Base-by-base conservation (phyloP, 2,329 filamentous ascomycete species). In the Corinectria fuckeliana region DNA sequence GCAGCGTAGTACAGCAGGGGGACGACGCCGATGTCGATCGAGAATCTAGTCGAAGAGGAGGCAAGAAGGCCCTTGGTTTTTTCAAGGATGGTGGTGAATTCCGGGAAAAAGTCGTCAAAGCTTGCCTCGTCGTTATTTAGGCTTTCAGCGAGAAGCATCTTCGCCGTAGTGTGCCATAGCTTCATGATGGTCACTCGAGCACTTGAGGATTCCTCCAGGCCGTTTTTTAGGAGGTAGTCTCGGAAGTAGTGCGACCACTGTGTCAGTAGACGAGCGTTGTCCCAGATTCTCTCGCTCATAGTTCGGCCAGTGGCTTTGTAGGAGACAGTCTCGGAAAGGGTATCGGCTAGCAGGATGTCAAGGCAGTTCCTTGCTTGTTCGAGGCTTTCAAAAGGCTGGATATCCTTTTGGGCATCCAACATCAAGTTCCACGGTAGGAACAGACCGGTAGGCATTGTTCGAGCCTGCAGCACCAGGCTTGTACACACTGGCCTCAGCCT, bases 1-100 rank as follows among this genome's bases (percentile, higher is more conserved):
- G 47, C 62, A 9, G 59, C 57, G 25, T 64, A 65, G 45, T 63
- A 66, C 4, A 66, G 14, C 14, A 65, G 28, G 1, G 62, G 60
- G 5, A 63, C 57, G 6, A 63, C 41, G 0, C 60, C 57, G 9
- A 63, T 63, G 2, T 61, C 60, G 8, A 65, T 39, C 0, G 58
- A 61, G 25, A 63, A 60, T 26, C 38, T 34, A 4, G 30, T 58
- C 7, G 57, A 51, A 0, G 50, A 52, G 3, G 39, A 58, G 1
- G 39, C 47, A 1, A 64, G 11, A 1, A 65, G 34, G 0, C 38
- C 39, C 3, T 56, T 50, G 2, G 50, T 39, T 5, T 56, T 60
- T 11, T 41, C 25, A 7, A 62, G 42, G 5, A 60, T 62, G 5
- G 48, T n/a, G 1, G 47, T 53, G 32, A 65, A 62, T 1, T 62